A percentile compares a stretch with the other conserved stretches of the same genome.
Evolutionary conservation across 495 filamentous ascomycete genomes (phyloP).

Genomic region (Penicillium subrubescens): DNA sequence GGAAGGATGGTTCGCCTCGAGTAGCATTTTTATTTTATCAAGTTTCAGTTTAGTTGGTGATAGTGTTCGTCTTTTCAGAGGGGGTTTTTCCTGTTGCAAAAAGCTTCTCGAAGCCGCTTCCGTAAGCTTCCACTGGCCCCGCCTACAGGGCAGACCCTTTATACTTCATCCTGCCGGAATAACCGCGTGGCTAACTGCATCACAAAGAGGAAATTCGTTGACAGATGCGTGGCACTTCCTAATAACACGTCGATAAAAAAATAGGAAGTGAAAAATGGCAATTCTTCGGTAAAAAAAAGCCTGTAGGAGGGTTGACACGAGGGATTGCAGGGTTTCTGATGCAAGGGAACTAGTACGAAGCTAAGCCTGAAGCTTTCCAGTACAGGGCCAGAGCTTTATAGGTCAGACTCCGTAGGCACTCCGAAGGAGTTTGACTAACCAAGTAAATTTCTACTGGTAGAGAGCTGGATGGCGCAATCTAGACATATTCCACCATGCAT

Average conservation of each 20-base stretch:
- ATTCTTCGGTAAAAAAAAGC: background rate
- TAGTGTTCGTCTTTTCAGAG: background rate
- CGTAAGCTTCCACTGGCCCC: constrained; percentile 1
- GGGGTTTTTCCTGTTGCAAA: background rate
- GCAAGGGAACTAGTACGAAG: constrained; percentile 13
- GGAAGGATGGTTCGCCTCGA: constrained; percentile 4
- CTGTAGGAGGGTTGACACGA: too few relatives aligned
- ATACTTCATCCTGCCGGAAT: background rate
- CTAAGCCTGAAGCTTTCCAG: background rate
- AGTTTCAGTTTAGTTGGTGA: background rate
- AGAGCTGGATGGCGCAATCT: background rate
- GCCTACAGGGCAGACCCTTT: constrained; percentile 1
- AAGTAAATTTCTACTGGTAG: background rate
- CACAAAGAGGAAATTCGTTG: background rate
- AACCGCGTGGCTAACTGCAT: background rate
- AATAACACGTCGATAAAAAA: background rate
- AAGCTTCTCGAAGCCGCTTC: constrained; percentile 13
- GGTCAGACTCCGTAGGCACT: background rate
- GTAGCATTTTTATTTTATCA: background rate
- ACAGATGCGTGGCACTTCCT: background rate
- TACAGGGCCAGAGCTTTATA: constrained; percentile 14
- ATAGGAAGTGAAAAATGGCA: background rate
- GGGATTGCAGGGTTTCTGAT: background rate
- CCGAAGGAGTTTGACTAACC: background rate
- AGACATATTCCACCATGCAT: background rate